Evolutionary conservation across 768 basidiomycete genomes (phyloP).

Genomic region (Xerocomus potaroensis): DNA sequence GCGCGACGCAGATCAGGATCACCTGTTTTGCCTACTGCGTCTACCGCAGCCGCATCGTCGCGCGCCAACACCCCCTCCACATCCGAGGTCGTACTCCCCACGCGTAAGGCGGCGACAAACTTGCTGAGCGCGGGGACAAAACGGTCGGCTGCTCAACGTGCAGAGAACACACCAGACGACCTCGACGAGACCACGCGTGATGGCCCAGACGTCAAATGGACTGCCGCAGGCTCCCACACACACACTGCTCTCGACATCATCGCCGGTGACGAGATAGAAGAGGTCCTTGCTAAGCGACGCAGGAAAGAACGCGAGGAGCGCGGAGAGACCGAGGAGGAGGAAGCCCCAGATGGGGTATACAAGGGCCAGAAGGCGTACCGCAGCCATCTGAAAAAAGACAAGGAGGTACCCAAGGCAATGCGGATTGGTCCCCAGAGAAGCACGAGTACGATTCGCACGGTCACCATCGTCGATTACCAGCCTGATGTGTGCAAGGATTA

Average conservation of each 20-base stretch:
- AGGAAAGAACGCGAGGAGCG: conserved; percentile 50
- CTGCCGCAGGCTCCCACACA: conserved; percentile 68
- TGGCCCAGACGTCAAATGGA: conserved; percentile 72
- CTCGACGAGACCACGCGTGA: conserved; percentile 42
- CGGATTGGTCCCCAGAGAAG: conserved; percentile 75
- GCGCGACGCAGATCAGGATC: conserved; percentile 71
- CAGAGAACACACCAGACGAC: conserved; percentile 42
- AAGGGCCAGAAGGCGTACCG: conserved; percentile 80
- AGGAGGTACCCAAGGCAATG: conserved; percentile 86
- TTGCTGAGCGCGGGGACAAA: conserved; percentile 78
- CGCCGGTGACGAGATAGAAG: conserved; percentile 79
- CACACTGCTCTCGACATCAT: conserved; percentile 71
- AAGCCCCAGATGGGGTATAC: conserved; percentile 75
- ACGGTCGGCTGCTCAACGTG: conserved; percentile 49
- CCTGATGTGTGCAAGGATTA: conserved; percentile 99
- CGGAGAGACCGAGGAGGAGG: conserved; percentile 51
- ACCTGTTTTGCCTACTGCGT: conserved; percentile 34
- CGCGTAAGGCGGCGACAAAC: conserved; percentile 61
- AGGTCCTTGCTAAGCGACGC: conserved; percentile 65
- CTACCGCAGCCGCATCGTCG: conserved; percentile 10
- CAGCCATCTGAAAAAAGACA: conserved; percentile 73
- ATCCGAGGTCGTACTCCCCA: conserved; percentile 75
- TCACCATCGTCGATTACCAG: conserved; percentile 96
- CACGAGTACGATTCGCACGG: conserved; percentile 81
- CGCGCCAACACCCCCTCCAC: conserved; percentile 7